Percentiles rank a stretch among this genome's conserved stretches.
Evolutionary conservation across 192 early-diverging fungal genomes (phyloP).

Genomic region (Chytriomyces sp.): DNA sequence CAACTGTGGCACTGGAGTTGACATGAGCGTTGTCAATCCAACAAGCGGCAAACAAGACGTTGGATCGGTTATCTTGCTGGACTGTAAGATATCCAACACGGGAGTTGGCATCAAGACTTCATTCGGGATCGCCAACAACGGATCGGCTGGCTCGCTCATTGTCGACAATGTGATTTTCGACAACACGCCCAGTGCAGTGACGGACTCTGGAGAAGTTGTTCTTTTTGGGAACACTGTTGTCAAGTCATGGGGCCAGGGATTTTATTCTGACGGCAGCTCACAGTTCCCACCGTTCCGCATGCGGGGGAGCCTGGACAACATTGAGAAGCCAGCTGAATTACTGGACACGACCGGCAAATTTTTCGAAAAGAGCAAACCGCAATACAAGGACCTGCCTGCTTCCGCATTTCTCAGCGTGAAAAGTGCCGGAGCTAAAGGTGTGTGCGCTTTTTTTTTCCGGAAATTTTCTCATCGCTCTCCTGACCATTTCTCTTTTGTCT

Average conservation of each 20-base stretch:
- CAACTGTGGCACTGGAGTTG: conserved; percentile 44
- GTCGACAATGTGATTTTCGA: conserved; percentile 47
- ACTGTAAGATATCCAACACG: conserved; percentile 41
- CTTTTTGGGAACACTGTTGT: background rate
- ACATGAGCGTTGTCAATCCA: conserved; percentile 29
- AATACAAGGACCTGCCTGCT: too few species aligned
- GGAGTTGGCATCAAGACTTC: conserved; percentile 32
- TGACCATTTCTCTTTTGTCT: background rate
- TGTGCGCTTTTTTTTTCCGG: too few species aligned
- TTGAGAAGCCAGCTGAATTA: background rate
- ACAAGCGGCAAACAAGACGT: background rate
- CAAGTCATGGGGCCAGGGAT: conserved; percentile 2
- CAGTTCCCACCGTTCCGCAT: background rate
- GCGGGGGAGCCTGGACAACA: background rate
- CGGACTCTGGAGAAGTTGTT: conserved; percentile 19
- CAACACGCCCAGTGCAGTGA: conserved; percentile 39
- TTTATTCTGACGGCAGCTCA: background rate
- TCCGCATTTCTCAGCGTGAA: background rate
- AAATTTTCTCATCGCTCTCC: too few species aligned
- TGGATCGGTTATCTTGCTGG: conserved; percentile 46
- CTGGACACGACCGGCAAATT: background rate
- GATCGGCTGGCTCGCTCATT: conserved; percentile 18
- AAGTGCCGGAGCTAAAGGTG: background rate
- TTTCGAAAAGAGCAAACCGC: too few species aligned
- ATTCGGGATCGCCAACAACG: background rate